Conservation (phyloP, 2,329 filamentous ascomycete species). For the Microsporum canis region DNA sequence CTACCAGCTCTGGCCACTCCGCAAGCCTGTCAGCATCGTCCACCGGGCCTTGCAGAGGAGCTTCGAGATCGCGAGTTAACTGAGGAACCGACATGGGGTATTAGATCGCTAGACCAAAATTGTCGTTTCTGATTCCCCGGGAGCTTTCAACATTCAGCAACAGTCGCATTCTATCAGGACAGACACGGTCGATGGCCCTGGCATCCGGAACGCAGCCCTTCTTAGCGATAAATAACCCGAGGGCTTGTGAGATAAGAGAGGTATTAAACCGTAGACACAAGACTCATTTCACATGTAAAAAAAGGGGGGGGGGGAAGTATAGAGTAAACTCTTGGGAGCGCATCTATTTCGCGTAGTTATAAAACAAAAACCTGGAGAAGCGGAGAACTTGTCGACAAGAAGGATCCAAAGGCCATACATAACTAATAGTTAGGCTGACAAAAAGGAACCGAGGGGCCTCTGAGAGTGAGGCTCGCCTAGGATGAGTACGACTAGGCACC, state of each 20-base stretch:
- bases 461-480: background rate
- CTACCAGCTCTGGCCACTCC: slow-evolving; percentile 12
- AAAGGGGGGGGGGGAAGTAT: background rate
- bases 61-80: background rate
- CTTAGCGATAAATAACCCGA: background rate
- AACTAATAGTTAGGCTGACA: background rate
- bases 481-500: background rate
- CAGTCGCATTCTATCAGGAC: background rate
- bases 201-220: background rate
- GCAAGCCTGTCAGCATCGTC: slow-evolving; percentile 7
- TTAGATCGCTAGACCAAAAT: background rate
- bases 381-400: background rate
- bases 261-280: background rate
- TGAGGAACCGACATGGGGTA: background rate
- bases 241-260: background rate
- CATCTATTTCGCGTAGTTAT: background rate
- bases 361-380: background rate
- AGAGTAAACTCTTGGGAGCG: background rate
- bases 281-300: background rate
- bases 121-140: background rate
- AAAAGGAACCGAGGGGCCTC: background rate
- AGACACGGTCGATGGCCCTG: background rate
- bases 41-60: background rate
- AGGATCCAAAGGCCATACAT: background rate
- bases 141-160: background rate